Percentiles rank a stretch among this genome's conserved stretches.
phyloP scores from a whole-genome alignment of 2,329 filamentous ascomycete species.

The Aureobasidium sp. region DNA sequence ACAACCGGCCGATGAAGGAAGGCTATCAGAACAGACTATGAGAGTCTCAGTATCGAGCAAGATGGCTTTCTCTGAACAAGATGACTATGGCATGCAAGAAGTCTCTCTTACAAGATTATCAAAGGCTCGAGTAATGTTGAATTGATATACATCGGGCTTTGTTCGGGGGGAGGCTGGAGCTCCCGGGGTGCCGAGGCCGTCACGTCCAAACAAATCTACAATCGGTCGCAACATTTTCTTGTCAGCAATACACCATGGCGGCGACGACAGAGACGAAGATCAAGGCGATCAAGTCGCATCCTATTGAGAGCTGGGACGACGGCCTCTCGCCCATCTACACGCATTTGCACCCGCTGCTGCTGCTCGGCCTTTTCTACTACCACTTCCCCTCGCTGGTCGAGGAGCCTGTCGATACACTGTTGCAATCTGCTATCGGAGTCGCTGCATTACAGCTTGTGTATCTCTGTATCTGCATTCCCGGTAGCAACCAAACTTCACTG shows the following conservation, averaged over 20 bases:
- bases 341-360: constrained; percentile 59
- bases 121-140: background rate
- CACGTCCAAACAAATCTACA: background rate
- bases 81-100: background rate
- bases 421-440: constrained; percentile 55
- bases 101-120: background rate
- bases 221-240: background rate
- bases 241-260: constrained; percentile 8
- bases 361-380: constrained; percentile 57
- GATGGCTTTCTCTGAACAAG: no score
- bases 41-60: no score
- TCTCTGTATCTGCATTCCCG: constrained; percentile 53
- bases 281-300: constrained; percentile 17
- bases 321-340: constrained; percentile 41
- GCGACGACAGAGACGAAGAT: constrained; percentile 1
- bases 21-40: no score
- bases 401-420: constrained; percentile 60
- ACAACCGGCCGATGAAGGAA: no score
- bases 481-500: constrained; percentile 35
- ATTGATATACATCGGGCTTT: constrained; percentile 4
- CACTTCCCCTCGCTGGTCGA: constrained; percentile 62
- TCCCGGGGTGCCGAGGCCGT: background rate
- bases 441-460: constrained; percentile 57
- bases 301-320: constrained; percentile 27
- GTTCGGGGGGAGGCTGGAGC: constrained; percentile 7